Evolutionary conservation across 2,329 filamentous ascomycete genomes (phyloP).

Genomic region (Monilinia laxa): DNA sequence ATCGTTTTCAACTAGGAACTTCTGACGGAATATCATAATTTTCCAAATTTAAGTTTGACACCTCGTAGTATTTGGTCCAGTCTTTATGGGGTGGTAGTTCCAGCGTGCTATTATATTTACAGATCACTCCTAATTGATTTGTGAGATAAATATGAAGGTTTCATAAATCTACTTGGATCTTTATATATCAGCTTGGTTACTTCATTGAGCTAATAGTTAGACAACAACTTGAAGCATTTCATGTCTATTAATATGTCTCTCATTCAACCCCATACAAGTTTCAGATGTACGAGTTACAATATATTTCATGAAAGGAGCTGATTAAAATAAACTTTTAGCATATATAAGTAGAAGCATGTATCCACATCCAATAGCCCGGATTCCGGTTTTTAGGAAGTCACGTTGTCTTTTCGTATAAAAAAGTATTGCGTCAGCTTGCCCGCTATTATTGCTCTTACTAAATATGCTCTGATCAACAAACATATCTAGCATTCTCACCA

Average conservation of each 20-base stretch:
- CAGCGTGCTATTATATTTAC: too few relatives aligned
- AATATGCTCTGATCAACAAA: background rate
- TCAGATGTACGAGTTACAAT: background rate
- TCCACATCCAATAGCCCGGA: background rate
- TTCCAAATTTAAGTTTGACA: too few relatives aligned
- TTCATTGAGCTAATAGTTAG: background rate
- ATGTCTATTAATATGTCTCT: background rate
- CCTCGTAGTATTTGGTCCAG: too few relatives aligned
- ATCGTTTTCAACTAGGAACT: too few relatives aligned
- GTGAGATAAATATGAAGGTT: background rate
- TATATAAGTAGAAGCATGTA: background rate
- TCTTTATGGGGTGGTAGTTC: too few relatives aligned
- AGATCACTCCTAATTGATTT: too few relatives aligned
- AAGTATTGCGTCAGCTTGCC: background rate
- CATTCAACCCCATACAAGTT: too few relatives aligned
- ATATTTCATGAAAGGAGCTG: background rate
- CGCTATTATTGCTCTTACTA: background rate
- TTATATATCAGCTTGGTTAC: background rate
- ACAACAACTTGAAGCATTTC: background rate
- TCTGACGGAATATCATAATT: too few relatives aligned
- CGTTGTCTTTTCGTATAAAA: background rate
- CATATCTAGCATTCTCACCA: background rate
- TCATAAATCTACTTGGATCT: background rate
- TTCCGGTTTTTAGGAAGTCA: background rate
- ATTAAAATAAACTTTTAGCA: background rate